Evolutionary conservation across 1,284 basidiomycete genomes (phyloP).

Genomic region (Boletellus deceptivus): DNA sequence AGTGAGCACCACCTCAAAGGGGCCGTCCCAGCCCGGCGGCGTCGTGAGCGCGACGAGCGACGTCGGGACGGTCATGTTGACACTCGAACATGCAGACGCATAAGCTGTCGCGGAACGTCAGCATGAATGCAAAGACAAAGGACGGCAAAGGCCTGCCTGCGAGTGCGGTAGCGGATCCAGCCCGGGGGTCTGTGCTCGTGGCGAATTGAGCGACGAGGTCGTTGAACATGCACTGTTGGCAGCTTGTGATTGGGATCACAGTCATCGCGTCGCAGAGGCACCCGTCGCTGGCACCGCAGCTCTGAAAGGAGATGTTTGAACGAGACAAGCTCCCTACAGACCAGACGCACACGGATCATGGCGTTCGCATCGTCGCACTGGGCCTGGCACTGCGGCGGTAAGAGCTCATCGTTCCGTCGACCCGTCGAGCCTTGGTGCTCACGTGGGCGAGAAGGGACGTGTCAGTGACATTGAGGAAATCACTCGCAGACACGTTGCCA

Average conservation of each 20-base stretch:
- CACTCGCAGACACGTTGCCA: conserved; percentile 39
- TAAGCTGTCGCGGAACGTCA: conserved; percentile 42
- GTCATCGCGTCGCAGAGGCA: conserved; percentile 53
- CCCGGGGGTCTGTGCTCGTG: conserved; percentile 45
- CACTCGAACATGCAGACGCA: conserved; percentile 40
- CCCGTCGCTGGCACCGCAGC: conserved; percentile 33
- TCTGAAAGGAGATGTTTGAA: conserved; percentile 12
- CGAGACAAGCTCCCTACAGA: background rate
- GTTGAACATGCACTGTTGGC: conserved; percentile 65
- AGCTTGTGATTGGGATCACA: conserved; percentile 41
- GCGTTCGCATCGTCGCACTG: conserved; percentile 39
- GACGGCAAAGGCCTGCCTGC: conserved; percentile 37
- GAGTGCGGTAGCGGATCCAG: conserved; percentile 56
- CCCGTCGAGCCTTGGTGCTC: conserved; percentile 20
- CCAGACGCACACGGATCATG: conserved; percentile 39
- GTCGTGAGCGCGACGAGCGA: conserved; percentile 42
- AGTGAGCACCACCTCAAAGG: conserved; percentile 45
- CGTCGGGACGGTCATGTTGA: conserved; percentile 38
- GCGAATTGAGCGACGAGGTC: conserved; percentile 50
- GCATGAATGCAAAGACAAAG: background rate
- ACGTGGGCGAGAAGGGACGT: conserved; percentile 40
- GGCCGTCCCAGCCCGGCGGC: conserved; percentile 59
- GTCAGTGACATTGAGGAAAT: conserved; percentile 48
- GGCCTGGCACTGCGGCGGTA: conserved; percentile 42
- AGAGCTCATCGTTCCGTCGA: background rate